These are phyloP conservation scores for Dactylis glomerata DNA, from an alignment of 176 grass and related monocot species.

Conservation along the genomic window DNA sequence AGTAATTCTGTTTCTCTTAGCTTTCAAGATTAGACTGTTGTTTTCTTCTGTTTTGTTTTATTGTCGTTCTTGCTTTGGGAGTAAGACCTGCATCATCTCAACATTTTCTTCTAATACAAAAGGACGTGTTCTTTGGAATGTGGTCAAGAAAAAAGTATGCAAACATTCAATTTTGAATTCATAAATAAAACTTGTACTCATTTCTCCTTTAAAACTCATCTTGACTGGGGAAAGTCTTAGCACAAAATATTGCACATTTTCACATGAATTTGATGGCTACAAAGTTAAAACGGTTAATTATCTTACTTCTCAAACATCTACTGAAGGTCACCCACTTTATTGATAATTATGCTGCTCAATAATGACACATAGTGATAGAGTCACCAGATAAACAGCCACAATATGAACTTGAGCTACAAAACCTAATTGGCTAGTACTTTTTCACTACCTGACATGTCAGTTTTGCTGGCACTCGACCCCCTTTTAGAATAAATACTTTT, in stretches of 20 bases:
- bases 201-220: conserved; percentile 5
- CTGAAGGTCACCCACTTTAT: conserved; percentile 52
- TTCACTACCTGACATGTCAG: conserved; percentile 1
- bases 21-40: no score
- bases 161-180: conserved; percentile 6
- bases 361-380: conserved; percentile 56
- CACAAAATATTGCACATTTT: conserved; percentile 13
- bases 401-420: conserved; percentile 47
- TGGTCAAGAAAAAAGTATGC: no score
- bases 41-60: neutral
- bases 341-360: conserved; percentile 62
- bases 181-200: neutral
- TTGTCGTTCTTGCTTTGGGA: no score
- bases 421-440: conserved; percentile 19
- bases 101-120: no score
- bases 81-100: no score
- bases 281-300: neutral
- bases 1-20: no score
- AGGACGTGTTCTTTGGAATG: no score
- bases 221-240: neutral
- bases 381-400: conserved; percentile 70
- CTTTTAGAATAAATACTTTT: conserved; percentile 59
- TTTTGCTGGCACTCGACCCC: conserved; percentile 25
- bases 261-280: neutral
- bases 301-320: conserved; percentile 92